Evolutionary conservation across 345 rosid species (phyloP), one percentile per base, ranked within the genome.

Genomic region (Raphanus raphanistrum): DNA sequence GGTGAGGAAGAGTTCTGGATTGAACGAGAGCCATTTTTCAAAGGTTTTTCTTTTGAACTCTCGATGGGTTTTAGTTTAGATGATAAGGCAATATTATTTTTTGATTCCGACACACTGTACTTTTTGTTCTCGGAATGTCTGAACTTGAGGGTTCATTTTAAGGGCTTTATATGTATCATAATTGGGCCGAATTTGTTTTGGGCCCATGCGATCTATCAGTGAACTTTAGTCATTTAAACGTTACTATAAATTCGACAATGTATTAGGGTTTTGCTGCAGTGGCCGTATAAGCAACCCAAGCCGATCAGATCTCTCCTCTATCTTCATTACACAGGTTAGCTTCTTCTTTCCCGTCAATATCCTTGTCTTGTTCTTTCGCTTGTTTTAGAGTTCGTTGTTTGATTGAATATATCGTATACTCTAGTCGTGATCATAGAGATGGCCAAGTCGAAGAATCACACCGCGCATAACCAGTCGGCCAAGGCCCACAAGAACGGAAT

Each of bases 371-470:
- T 33, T 48, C 12, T 15, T 15, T 52, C 2, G 10, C 12, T 10
- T 3, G 48, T 41, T 63, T 29, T 25, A 1, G 2, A 2, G 29
- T 32, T 29, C 8, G 65, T 17, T 5, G 54, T 45, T 45, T 45
- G 31, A 65, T 8, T 11, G 52, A 17, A 2, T 29, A 1, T 29
- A 2, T 7, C 52, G 16, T 43, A 43, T 3, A 16, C 8, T 58
- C 5, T 45, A n/a, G 1, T 45, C 3, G 32, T 16, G 7, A 31
- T 63, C 3, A 6, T 76, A 91, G 92, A 84, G 58, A 95, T 95
- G 98, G 99, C 99, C 26, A 95, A 95, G 91, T 95, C 99, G 78
- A 96, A 96, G 97, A 96, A 96, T 38, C 99, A 96, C 86, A 96
- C 99, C 0, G 98, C 98, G 2, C 97, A 93, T 80, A 96, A 96